Evolutionary conservation across 192 early-diverging fungal genomes (phyloP), one percentile per base, ranked within the genome.

Genomic region (Backusella macrospora): DNA sequence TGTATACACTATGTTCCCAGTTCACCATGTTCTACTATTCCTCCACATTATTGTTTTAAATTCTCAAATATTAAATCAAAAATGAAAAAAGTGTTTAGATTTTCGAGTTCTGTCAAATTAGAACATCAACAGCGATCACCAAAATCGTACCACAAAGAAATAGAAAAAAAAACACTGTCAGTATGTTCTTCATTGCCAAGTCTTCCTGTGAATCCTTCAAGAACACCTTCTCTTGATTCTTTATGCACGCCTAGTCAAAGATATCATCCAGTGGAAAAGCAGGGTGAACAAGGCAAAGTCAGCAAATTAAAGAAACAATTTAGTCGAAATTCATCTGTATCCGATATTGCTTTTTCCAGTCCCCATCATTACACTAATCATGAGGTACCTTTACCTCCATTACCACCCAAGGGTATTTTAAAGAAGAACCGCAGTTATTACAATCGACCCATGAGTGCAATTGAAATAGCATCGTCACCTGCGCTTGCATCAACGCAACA

Each of bases 81-180:
- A 66, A 21, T 66, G 65, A 66, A 66, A 66, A 38, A 40, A 40
- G 65, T 43, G 2, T 66, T 66, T 59, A 23, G 52, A 59, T 59
- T 59, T 23, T 59, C 52, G 26, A 59, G 52, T 12, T 59, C 52
- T 59, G 21, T 59, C 10, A 3, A 59, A 26, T 9, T 13, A 4
- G 52, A 59, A 59, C 7, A 12, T 26, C 52, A 59, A 13, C 52
- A 59, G n/a, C 26, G 18, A 9, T n/a, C 15, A 1, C 16, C 1
- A 9, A 63, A 26, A 7, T 38, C n/a, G 13, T 9, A 52, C 39
- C 37, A 70, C 8, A 48, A 55, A 70, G 15, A 34, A 52, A 10
- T 39, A 16, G n/a, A 66, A 66, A 66, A 3, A 15, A 21, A 48
- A 6, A 7, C 45, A 10, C 0, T 49, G 14, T 49, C 16, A 5